Conservation (phyloP, 805 yeast genomes). For the Saccharomycopsis malanga region DNA sequence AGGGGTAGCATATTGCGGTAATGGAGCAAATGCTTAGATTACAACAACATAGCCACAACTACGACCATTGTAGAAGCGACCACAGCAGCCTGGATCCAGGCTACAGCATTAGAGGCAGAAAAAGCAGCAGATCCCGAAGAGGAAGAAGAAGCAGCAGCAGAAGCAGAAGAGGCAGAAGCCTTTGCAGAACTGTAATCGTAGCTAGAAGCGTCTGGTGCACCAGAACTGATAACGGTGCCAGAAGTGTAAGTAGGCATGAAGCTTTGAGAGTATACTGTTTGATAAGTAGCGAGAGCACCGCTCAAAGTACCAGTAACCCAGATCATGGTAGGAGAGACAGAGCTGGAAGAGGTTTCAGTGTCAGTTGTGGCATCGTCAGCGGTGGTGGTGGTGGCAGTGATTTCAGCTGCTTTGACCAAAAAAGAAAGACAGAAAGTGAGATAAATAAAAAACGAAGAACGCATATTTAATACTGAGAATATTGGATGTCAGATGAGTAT, state of each 20-base stretch:
- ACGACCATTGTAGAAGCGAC: background rate
- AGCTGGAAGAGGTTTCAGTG: conserved; percentile 14
- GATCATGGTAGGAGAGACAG: conserved; percentile 24
- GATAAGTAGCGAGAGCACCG: conserved; percentile 33
- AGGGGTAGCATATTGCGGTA: too few species aligned
- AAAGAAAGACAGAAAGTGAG: background rate
- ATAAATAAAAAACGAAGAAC: background rate
- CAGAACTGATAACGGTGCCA: conserved; percentile 27
- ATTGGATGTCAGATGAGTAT: background rate
- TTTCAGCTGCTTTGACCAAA: conserved; percentile 10
- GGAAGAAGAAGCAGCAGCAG: background rate
- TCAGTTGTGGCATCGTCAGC: conserved; percentile 14
- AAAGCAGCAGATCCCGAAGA: background rate
- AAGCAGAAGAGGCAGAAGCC: conserved; percentile 7
- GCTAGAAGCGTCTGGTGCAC: conserved; percentile 5
- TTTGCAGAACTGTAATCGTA: conserved; percentile 1
- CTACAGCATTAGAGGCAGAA: background rate
- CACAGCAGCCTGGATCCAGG: background rate
- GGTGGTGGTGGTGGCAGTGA: conserved; percentile 21
- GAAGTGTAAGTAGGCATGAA: conserved; percentile 40
- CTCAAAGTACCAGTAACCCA: conserved; percentile 45
- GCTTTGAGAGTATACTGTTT: conserved; percentile 44
- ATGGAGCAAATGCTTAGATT: too few species aligned
- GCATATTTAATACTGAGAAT: background rate
- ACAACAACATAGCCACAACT: background rate